A percentile compares a stretch with the other conserved stretches of the same genome.
Conservation (phyloP, 805 yeast genomes). For the Wickerhamiella kurtzmanii region DNA sequence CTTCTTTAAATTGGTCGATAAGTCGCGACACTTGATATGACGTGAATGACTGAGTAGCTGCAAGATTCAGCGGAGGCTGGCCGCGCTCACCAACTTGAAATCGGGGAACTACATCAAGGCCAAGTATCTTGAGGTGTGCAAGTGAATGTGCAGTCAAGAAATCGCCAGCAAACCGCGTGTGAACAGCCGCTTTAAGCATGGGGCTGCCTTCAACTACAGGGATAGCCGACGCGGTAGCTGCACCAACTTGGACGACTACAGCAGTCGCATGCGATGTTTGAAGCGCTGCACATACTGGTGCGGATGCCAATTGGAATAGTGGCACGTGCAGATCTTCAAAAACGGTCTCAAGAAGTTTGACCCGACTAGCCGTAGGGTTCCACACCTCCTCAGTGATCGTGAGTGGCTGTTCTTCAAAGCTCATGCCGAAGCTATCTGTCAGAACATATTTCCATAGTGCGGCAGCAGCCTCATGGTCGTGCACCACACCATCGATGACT, state of each 20-base stretch:
- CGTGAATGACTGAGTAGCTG: slow-evolving; percentile 30
- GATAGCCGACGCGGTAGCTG: slow-evolving; percentile 59
- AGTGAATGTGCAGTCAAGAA: slow-evolving; percentile 55
- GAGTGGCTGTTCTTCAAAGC: slow-evolving; percentile 59
- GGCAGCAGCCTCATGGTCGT: slow-evolving; percentile 75
- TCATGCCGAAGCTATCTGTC: slow-evolving; percentile 35
- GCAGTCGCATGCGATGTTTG: slow-evolving; percentile 80
- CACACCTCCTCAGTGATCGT: slow-evolving; percentile 78
- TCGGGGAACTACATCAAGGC: slow-evolving; percentile 25
- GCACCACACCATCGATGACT: slow-evolving; percentile 21
- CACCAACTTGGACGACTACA: slow-evolving; percentile 75
- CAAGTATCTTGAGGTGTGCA: slow-evolving; percentile 31
- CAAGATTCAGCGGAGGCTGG: slow-evolving; percentile 10
- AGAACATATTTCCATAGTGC: slow-evolving; percentile 59
- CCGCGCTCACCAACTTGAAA: slow-evolving; percentile 27
- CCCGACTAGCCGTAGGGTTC: slow-evolving; percentile 56
- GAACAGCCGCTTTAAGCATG: slow-evolving; percentile 35
- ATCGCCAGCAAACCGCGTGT: slow-evolving; percentile 73
- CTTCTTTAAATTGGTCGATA: slow-evolving; percentile 66
- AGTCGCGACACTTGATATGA: slow-evolving; percentile 45
- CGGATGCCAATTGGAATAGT: slow-evolving; percentile 65
- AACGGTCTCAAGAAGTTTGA: slow-evolving; percentile 53
- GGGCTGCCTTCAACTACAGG: slow-evolving; percentile 22
- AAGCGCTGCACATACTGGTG: slow-evolving; percentile 77
- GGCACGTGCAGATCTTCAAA: slow-evolving; percentile 63